These are phyloP conservation scores for Diaporthe sp. DNA, from an alignment of 2,329 filamentous ascomycete species.

Conservation along the genomic window DNA sequence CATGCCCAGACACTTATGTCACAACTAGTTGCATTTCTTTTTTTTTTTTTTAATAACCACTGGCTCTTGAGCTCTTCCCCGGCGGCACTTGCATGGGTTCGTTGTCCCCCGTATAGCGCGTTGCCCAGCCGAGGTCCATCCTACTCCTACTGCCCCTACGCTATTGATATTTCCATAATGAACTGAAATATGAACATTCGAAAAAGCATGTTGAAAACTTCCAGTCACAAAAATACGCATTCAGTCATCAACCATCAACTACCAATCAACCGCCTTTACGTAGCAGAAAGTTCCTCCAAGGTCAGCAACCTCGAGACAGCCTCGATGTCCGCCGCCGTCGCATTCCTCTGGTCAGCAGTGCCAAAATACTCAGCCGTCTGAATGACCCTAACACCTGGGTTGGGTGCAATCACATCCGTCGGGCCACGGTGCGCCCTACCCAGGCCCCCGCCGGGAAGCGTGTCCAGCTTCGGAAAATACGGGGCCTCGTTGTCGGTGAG, in stretches of 20 bases:
- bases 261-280: neutral
- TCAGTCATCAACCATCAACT: neutral
- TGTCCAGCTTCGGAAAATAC: slow-evolving; percentile 37
- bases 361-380: slow-evolving; percentile 36
- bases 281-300: slow-evolving; percentile 35
- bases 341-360: slow-evolving; percentile 36
- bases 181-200: neutral
- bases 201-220: neutral
- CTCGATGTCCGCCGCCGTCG: slow-evolving; percentile 32
- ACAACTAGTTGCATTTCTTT: neutral
- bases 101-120: neutral
- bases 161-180: neutral
- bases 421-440: slow-evolving; percentile 36
- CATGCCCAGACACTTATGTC: neutral
- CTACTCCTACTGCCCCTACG: neutral
- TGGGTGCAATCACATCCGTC: slow-evolving; percentile 33
- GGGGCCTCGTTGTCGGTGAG: slow-evolving; percentile 37
- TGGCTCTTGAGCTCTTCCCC: neutral
- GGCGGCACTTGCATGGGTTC: neutral
- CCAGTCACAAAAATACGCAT: neutral
- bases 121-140: neutral
- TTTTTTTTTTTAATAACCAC: neutral
- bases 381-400: slow-evolving; percentile 30
- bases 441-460: slow-evolving; percentile 29
- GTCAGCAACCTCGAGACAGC: slow-evolving; percentile 34